phyloP scores from a whole-genome alignment of 139 green algal genomes.

The Desmodesmus armatus region DNA sequence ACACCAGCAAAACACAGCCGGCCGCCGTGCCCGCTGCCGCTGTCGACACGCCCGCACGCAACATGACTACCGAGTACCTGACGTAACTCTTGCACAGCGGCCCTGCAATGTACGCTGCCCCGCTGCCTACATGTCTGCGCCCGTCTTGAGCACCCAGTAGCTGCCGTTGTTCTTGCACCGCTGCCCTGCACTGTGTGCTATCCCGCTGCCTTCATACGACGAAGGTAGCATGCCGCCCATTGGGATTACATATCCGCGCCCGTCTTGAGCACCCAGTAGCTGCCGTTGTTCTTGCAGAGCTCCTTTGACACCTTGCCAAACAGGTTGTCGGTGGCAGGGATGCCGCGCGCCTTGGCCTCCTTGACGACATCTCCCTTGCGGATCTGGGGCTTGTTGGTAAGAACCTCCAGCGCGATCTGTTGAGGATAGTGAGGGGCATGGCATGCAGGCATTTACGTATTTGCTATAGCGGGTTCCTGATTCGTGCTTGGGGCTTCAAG shows the following conservation, averaged over 20 bases:
- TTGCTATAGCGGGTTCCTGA: too few relatives aligned
- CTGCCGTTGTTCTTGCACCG: neutral
- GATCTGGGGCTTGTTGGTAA: slow-evolving; percentile 36
- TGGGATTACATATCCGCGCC: slow-evolving; percentile 1
- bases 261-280: slow-evolving; percentile 29
- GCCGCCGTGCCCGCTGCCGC: too few relatives aligned
- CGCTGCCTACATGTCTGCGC: neutral
- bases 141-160: neutral
- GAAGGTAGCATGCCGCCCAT: neutral
- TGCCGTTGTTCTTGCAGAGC: slow-evolving; percentile 44
- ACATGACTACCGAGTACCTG: neutral
- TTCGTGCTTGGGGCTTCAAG: too few relatives aligned
- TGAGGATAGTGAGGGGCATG: too few relatives aligned
- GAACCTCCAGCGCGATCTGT: too few relatives aligned
- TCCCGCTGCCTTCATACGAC: neutral
- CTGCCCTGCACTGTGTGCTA: neutral
- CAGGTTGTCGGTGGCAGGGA: slow-evolving; percentile 23
- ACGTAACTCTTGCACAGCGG: neutral
- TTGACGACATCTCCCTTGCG: slow-evolving; percentile 35
- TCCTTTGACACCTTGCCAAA: slow-evolving; percentile 36
- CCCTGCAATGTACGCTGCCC: neutral
- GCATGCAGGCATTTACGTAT: too few relatives aligned
- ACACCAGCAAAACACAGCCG: too few relatives aligned
- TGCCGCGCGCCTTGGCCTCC: neutral
- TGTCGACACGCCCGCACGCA: neutral